phyloP scores from a whole-genome alignment of 352 stramenopile species.

The Phytophthora megakarya region DNA sequence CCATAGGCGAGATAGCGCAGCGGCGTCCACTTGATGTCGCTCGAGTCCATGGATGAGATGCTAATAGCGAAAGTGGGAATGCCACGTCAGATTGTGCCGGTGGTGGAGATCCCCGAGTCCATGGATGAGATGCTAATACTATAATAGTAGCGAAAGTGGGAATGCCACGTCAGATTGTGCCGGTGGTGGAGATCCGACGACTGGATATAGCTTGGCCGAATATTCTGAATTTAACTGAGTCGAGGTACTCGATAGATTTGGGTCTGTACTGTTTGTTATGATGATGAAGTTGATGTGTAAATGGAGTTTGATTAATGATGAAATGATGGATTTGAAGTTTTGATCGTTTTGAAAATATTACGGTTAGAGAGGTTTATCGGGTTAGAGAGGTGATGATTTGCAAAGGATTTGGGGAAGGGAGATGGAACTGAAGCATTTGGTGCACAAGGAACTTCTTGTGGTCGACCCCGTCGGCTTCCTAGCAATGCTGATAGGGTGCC shows the following conservation, averaged over 20 bases:
- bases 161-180: constrained; percentile 1
- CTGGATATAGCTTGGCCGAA: too few species aligned
- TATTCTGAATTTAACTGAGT: neutral
- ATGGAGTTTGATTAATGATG: neutral
- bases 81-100: constrained; percentile 13
- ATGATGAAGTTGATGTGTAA: neutral
- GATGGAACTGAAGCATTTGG: too few species aligned
- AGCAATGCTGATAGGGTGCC: too few species aligned
- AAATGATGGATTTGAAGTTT: too few species aligned
- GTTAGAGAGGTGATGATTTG: too few species aligned
- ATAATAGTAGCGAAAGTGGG: neutral
- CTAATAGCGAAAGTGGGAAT: neutral
- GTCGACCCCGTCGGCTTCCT: too few species aligned
- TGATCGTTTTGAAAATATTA: too few species aligned
- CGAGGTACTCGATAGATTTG: neutral
- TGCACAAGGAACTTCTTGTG: too few species aligned
- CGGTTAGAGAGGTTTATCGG: too few species aligned
- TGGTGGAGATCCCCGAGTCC: constrained; percentile 23
- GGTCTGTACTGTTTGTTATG: too few species aligned
- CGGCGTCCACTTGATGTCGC: constrained; percentile 56
- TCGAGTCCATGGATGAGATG: constrained; percentile 12
- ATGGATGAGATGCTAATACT: constrained; percentile 3
- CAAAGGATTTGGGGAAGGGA: too few species aligned
- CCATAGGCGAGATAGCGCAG: constrained; percentile 72
- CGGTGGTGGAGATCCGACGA: neutral